phyloP scores from a whole-genome alignment of 2,329 filamentous ascomycete species.

The Domatiomyces catenatus region DNA sequence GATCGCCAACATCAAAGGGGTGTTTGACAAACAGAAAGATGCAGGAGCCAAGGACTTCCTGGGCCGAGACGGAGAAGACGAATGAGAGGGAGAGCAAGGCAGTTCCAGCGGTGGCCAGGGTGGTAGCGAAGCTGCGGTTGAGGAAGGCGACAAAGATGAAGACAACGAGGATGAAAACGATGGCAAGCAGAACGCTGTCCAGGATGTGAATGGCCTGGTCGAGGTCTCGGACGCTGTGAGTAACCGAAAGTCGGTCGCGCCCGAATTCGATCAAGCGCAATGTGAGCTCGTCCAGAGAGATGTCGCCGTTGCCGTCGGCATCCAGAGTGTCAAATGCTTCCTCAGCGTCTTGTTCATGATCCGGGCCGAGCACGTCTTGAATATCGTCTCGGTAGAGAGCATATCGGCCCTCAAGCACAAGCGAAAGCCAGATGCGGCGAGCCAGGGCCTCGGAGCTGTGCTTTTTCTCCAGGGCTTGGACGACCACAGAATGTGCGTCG shows the following conservation, averaged over 20 bases:
- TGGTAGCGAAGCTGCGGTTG: conserved; percentile 69
- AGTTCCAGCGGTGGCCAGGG: conserved; percentile 77
- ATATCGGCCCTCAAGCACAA: conserved; percentile 79
- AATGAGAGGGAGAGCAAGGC: conserved; percentile 91
- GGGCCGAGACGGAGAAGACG: conserved; percentile 78
- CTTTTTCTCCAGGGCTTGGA: conserved; percentile 74
- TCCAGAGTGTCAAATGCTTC: conserved; percentile 74
- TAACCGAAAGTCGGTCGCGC: conserved; percentile 73
- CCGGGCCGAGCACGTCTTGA: conserved; percentile 66
- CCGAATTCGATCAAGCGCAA: conserved; percentile 72
- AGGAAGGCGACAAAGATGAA: conserved; percentile 87
- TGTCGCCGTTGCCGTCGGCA: conserved; percentile 78
- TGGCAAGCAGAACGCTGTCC: conserved; percentile 66
- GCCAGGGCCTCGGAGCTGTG: conserved; percentile 78
- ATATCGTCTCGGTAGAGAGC: conserved; percentile 67
- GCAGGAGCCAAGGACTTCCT: conserved; percentile 94
- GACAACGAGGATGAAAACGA: conserved; percentile 65
- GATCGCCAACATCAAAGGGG: conserved; percentile 88
- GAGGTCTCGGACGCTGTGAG: conserved; percentile 92
- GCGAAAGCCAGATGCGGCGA: conserved; percentile 95
- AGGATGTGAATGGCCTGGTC: conserved; percentile 85
- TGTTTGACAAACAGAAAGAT: conserved; percentile 99
- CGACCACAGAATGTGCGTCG: conserved; percentile 74
- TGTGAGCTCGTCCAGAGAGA: conserved; percentile 90
- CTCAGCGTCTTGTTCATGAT: conserved; percentile 61